A percentile compares a stretch with the other conserved stretches of the same genome.
phyloP scores from a whole-genome alignment of 257 asterid species.

The Forsythia suspensa region DNA sequence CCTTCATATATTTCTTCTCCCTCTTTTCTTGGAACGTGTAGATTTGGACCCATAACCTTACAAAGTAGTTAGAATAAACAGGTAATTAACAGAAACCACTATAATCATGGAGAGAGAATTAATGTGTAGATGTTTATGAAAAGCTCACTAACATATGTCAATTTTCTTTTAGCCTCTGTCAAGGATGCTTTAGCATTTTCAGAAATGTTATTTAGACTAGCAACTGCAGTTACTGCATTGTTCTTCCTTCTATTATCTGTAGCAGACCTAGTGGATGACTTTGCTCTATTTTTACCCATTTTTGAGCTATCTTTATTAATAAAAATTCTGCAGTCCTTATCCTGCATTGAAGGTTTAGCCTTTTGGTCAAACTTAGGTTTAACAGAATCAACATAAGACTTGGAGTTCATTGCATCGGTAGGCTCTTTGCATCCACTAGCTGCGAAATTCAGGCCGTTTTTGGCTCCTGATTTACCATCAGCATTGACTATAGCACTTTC shows the following conservation, averaged over 20 bases:
- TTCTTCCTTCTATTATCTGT: constrained; percentile 25
- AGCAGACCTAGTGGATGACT: constrained; percentile 21
- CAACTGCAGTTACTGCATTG: constrained; percentile 22
- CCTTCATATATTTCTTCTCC: background rate
- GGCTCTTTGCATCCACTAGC: constrained; percentile 19
- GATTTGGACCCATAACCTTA: constrained; percentile 3
- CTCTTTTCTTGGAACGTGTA: background rate
- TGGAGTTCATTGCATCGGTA: constrained; percentile 8
- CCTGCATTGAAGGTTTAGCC: constrained; percentile 22
- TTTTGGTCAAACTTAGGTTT: constrained; percentile 14
- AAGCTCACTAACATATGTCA: constrained; percentile 42
- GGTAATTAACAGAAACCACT: background rate
- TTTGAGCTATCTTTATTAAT: constrained; percentile 21
- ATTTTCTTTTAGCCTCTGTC: constrained; percentile 34
- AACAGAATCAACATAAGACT: constrained; percentile 16
- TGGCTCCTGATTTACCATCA: constrained; percentile 19
- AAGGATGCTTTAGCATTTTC: constrained; percentile 20
- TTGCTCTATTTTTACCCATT: constrained; percentile 20
- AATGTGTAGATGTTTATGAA: constrained; percentile 13
- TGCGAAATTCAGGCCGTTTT: constrained; percentile 8
- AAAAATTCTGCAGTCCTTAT: constrained; percentile 16
- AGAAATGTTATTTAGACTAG: constrained; percentile 16
- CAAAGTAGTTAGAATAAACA: background rate
- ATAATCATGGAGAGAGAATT: background rate
- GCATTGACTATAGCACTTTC: constrained; percentile 10